Evolutionary conservation across 257 asterid species (phyloP).

Genomic region (Echium plantagineum): DNA sequence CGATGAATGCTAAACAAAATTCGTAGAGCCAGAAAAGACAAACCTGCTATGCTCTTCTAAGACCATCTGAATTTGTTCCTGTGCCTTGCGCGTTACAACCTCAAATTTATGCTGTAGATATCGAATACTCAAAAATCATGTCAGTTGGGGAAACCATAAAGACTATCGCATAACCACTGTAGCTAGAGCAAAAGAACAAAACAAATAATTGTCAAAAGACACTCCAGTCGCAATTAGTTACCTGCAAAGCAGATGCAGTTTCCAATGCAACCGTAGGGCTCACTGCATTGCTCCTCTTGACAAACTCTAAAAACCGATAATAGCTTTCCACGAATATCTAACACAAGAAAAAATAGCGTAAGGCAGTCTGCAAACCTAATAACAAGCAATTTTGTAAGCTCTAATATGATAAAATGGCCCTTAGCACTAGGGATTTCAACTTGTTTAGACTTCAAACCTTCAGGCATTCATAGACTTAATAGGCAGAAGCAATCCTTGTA

Average conservation of each 20-base stretch:
- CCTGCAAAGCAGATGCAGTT: slow-evolving; percentile 97
- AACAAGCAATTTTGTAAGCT: background rate
- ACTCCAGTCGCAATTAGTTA: slow-evolving; percentile 16
- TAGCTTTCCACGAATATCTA: slow-evolving; percentile 84
- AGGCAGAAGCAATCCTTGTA: background rate
- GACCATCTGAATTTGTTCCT: slow-evolving; percentile 97
- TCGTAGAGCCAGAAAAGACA: background rate
- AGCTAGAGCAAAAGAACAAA: background rate
- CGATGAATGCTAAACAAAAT: background rate
- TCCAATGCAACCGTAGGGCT: slow-evolving; percentile 91
- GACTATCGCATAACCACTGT: slow-evolving; percentile 5
- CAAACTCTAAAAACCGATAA: slow-evolving; percentile 61
- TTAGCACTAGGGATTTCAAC: background rate
- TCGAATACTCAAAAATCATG: slow-evolving; percentile 26
- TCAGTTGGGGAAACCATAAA: slow-evolving; percentile 14
- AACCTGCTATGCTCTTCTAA: slow-evolving; percentile 96
- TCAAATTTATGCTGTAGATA: slow-evolving; percentile 76
- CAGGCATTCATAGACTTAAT: background rate
- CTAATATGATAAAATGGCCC: background rate
- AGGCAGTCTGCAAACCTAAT: background rate
- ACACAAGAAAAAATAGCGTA: background rate
- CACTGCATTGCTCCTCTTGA: slow-evolving; percentile 91
- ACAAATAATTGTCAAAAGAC: slow-evolving; percentile 1
- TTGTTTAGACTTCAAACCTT: background rate
- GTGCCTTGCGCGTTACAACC: slow-evolving; percentile 92